phyloP scores from a whole-genome alignment of 768 basidiomycete genomes.

The Lyophyllum shimeji region DNA sequence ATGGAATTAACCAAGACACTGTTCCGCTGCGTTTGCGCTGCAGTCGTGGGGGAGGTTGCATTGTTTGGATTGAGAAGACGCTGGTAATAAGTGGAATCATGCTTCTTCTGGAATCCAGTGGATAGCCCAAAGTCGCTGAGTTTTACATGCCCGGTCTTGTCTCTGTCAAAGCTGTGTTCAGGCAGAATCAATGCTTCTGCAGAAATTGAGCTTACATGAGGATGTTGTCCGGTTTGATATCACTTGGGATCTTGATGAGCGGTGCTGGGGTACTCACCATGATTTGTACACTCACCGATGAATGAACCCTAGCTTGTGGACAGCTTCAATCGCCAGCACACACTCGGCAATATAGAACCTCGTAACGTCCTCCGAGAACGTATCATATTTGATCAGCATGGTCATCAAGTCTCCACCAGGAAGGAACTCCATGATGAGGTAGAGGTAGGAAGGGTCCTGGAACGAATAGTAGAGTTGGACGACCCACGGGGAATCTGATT shows the following conservation, averaged over 20 bases:
- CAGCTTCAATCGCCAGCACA: constrained; percentile 95
- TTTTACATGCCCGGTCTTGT: constrained; percentile 96
- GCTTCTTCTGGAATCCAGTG: constrained; percentile 98
- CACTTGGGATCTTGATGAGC: constrained; percentile 47
- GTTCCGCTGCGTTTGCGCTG: constrained; percentile 66
- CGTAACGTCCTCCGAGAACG: constrained; percentile 96
- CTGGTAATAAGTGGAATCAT: constrained; percentile 95
- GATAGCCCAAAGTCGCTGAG: constrained; percentile 98
- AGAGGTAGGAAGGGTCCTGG: constrained; percentile 89
- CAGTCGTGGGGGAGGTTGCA: constrained; percentile 39
- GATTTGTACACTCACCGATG: constrained; percentile 64
- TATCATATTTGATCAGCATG: constrained; percentile 99
- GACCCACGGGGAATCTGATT: constrained; percentile 94
- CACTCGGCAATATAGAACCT: constrained; percentile 99
- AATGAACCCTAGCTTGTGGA: constrained; percentile 96
- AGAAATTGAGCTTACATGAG: constrained; percentile 51
- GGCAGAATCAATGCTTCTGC: background rate
- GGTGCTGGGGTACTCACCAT: background rate
- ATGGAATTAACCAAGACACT: constrained; percentile 98
- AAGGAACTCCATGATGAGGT: constrained; percentile 98
- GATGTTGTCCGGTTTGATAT: constrained; percentile 98
- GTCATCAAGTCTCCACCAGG: constrained; percentile 99
- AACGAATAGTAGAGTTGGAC: constrained; percentile 98
- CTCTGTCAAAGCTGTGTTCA: constrained; percentile 34
- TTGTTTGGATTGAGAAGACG: constrained; percentile 73